These are phyloP conservation scores for Crataegus laevigata DNA, from an alignment of 306 rosid species.

Conservation along the genomic window DNA sequence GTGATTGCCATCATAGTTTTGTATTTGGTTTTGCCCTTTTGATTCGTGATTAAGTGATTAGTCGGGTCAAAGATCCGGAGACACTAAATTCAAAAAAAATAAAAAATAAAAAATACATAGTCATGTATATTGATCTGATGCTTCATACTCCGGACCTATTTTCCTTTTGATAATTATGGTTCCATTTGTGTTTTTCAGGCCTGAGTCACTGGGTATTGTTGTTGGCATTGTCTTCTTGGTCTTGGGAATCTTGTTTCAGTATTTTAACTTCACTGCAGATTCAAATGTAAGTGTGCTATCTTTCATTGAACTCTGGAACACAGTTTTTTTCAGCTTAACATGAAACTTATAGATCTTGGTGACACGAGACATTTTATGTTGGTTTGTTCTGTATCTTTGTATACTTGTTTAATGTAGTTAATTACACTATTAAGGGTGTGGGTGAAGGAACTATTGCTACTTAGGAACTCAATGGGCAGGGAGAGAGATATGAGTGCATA, in stretches of 20 bases:
- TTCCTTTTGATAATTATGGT: not conserved
- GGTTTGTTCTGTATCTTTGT: not conserved
- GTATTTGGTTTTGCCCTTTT: not conserved
- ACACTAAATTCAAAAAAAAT: too few species aligned
- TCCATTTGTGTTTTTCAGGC: slow-evolving; percentile 45
- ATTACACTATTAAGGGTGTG: not conserved
- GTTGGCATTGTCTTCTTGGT: slow-evolving; percentile 86
- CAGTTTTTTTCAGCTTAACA: not conserved
- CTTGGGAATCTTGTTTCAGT: slow-evolving; percentile 73
- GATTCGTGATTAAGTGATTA: not conserved
- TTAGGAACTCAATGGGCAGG: not conserved
- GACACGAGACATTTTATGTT: not conserved
- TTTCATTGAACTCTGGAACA: not conserved
- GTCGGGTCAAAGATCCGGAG: too few species aligned
- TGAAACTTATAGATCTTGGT: not conserved
- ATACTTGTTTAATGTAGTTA: not conserved
- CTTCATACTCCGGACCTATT: not conserved
- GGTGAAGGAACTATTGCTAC: not conserved
- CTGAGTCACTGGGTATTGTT: slow-evolving; percentile 89
- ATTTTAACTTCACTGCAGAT: slow-evolving; percentile 83
- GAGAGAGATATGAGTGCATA: not conserved
- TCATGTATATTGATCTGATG: not conserved
- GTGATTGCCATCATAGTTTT: not conserved
- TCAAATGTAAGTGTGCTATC: slow-evolving; percentile 54
- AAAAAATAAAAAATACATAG: too few species aligned